Evolutionary conservation across 106 monocot species (phyloP), one percentile per base, ranked within the genome.

Genomic region (Dendrobium huoshanense): DNA sequence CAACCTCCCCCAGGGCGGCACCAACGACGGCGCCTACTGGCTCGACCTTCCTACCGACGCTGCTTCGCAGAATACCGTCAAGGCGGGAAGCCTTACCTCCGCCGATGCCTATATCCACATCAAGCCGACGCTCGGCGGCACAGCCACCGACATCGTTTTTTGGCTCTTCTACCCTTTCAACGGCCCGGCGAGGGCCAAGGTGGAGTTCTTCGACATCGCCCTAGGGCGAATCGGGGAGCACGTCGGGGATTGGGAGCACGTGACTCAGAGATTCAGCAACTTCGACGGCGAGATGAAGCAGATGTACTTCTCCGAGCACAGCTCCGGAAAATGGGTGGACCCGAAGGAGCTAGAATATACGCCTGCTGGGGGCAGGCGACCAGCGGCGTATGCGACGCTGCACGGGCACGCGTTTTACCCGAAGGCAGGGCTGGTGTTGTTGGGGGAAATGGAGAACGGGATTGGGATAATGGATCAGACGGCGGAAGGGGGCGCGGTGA

Each of bases 81-180:
- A 86, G 79, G 87, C 74, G 49, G 96, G 96, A 7, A 86, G 92
- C 20, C 24, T 96, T 22, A 10, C 75, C 18, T 85, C 79, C 80
- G 55, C 90, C 11, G 74, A 87, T 27, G 68, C 82, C 13, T 94
- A 96, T 75, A 48, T 94, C 19, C 96, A 96, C 15, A 82, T 86
- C 41, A 96, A 92, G 67, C 94, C 94, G 24, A 87, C 85, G 87
- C 80, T 90, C 6, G 94, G 96, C 0, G 94, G 72, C 9, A 88
- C 89, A 13, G 83, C 82, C 87, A 96, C 96, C 2, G 96, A 96
- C 41, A 31, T 96, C 1, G 94, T 82, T 9, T 47, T 89, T 0
- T 96, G 96, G 94, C 31, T 96, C 24, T 96, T 93, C 80, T 94
- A 85, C 84, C 94, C 96, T 13, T 96, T 96, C 87, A 96, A 96